Conservation (phyloP, 306 rosid genomes). For the Alnus rubra region DNA sequence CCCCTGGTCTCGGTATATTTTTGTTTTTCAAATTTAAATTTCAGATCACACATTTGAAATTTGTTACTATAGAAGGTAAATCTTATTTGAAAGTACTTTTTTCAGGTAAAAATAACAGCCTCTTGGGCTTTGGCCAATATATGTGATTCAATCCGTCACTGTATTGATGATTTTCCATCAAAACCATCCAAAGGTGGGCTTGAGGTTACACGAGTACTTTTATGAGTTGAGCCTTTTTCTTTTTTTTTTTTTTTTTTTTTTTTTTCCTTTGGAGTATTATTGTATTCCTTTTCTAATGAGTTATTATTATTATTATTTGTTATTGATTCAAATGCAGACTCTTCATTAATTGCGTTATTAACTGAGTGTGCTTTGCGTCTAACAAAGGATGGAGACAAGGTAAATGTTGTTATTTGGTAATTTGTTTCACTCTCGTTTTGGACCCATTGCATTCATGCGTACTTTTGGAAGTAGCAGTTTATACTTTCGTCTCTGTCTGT, state of each 20-base stretch:
- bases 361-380: constrained; percentile 75
- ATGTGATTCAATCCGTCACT: constrained; percentile 73
- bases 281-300: constrained; percentile 6
- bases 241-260: constrained; percentile 4
- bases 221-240: constrained; percentile 15
- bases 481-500: background rate
- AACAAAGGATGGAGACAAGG: constrained; percentile 93
- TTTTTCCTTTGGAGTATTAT: background rate
- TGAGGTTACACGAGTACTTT: constrained; percentile 13
- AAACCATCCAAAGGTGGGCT: constrained; percentile 57
- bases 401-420: constrained; percentile 20
- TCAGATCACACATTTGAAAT: background rate
- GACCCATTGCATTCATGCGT: background rate
- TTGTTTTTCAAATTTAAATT: background rate
- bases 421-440: background rate
- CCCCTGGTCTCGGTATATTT: constrained; percentile 62
- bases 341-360: constrained; percentile 50
- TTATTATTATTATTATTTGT: constrained; percentile 13
- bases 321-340: constrained; percentile 49
- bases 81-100: constrained; percentile 9
- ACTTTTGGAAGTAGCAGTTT: background rate
- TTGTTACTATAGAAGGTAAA: constrained; percentile 21
- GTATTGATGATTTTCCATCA: constrained; percentile 42
- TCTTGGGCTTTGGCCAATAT: constrained; percentile 98
- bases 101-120: constrained; percentile 86